A percentile compares a stretch with the other conserved stretches of the same genome.
These are phyloP conservation scores for Pseudoscleropodium purum DNA, from an alignment of 225 moss, liverwort and hornwort genomes.

Conservation along the genomic window DNA sequence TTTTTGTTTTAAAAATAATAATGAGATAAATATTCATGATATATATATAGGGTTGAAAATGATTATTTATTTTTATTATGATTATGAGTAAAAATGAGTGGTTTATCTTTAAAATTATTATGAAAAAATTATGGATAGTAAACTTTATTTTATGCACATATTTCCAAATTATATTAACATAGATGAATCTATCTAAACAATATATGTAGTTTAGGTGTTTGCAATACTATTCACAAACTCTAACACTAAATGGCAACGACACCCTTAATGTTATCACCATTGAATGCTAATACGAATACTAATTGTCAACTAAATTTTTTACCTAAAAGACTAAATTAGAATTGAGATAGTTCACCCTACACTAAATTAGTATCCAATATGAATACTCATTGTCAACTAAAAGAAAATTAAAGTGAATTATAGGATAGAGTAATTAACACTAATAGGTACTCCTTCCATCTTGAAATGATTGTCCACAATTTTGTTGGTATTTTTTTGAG, in stretches of 20 bases:
- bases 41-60: background rate
- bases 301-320: background rate
- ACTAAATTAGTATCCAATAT: background rate
- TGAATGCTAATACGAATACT: background rate
- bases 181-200: background rate
- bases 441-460: too few relatives aligned
- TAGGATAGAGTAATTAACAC: background rate
- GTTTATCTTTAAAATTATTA: too few relatives aligned
- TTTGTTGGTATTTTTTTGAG: too few relatives aligned
- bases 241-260: too few relatives aligned
- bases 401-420: accelerated
- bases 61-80: accelerated
- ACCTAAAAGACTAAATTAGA: too few relatives aligned
- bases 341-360: accelerated
- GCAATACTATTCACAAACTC: background rate
- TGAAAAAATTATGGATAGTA: background rate
- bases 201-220: background rate
- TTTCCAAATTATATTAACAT: background rate
- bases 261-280: accelerated
- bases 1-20: too few relatives aligned
- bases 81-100: background rate
- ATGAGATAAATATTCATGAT: background rate
- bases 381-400: background rate
- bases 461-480: too few relatives aligned
- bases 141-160: background rate